Evolutionary conservation across 306 rosid genomes (phyloP).

Genomic region (Quercus bicolor): DNA sequence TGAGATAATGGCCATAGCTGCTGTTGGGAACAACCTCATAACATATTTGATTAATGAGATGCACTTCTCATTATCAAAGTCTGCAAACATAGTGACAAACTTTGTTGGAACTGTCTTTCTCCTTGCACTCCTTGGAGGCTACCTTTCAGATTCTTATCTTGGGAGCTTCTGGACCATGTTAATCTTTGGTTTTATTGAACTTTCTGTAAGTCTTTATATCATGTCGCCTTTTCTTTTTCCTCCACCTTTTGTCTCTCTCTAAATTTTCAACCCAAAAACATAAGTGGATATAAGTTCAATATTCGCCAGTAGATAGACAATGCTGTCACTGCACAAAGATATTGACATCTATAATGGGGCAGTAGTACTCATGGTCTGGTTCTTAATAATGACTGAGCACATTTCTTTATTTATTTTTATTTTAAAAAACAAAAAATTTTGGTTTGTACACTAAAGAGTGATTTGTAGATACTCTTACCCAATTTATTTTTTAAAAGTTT

Average conservation of each 20-base stretch:
- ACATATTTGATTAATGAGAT: slow-evolving; percentile 84
- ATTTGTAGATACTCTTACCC: too few species aligned
- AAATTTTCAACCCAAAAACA: not conserved
- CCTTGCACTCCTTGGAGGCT: slow-evolving; percentile 92
- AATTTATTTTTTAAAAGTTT: too few species aligned
- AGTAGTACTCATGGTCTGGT: not conserved
- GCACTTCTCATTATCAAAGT: slow-evolving; percentile 81
- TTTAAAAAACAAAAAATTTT: not conserved
- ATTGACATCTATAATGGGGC: not conserved
- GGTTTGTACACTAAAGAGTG: not conserved
- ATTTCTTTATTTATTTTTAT: not conserved
- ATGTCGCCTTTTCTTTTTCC: not conserved
- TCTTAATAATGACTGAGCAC: not conserved
- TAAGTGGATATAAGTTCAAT: not conserved
- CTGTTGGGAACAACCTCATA: slow-evolving; percentile 98
- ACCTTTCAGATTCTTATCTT: slow-evolving; percentile 82
- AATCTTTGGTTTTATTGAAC: slow-evolving; percentile 85
- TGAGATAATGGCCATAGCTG: slow-evolving; percentile 98
- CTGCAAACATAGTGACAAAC: slow-evolving; percentile 91
- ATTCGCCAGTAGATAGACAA: not conserved
- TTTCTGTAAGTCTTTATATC: slow-evolving; percentile 51
- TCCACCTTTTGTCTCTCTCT: not conserved
- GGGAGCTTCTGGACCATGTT: slow-evolving; percentile 97
- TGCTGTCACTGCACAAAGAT: not conserved
- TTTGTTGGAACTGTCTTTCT: slow-evolving; percentile 93